Base-by-base conservation (phyloP, 345 rosid species). In the Gossypium thurberi region DNA sequence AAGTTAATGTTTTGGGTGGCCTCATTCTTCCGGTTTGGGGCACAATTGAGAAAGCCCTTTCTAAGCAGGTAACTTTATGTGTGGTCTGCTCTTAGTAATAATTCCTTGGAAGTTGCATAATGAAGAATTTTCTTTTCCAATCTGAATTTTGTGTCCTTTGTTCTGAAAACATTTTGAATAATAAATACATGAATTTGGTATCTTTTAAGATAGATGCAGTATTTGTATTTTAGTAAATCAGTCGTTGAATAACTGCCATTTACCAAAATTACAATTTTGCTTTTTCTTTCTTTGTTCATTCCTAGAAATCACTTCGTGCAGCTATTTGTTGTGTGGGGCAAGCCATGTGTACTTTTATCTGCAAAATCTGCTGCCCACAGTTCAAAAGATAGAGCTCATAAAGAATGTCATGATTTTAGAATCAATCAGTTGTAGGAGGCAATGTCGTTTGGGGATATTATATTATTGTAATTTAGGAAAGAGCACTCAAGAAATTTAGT, bases 21-120 rank as follows among this genome's bases (percentile, higher is more conserved):
- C 90, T 95, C 70, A 92, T 89, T 88, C 91, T 95, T 82, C 97
- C 99, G 47, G 87, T 95, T 44, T 95, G 99, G 99, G 99, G 99
- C 69, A 88, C 99, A 11, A 87, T 95, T 26, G 99, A 90, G 85
- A 90, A 87, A 84, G 98, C 98, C 77, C 94, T 95, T 61, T 86
- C 95, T 72, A 92, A 92, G 87, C 99, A 92, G 91, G 99, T 91
- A 74, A 73, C 47, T 74, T 59, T 11, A 23, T 46, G 26, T 46
- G 6, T 18, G 47, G 18, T 68, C 23, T 28, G 26, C 58, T 61
- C 15, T 42, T 21, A 4, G 25, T 25, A 53, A 65, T 59, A 26
- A 65, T 43, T 42, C 26, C 15, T 25, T 56, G 75, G 40, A 14
- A 63, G 18, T 52, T 62, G 26, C 48, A 2, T 43, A 50, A 12